A percentile compares a stretch with the other conserved stretches of the same genome.
These are phyloP conservation scores for Elsinoe batatas DNA, from an alignment of 2,329 filamentous ascomycete species.

Conservation along the genomic window DNA sequence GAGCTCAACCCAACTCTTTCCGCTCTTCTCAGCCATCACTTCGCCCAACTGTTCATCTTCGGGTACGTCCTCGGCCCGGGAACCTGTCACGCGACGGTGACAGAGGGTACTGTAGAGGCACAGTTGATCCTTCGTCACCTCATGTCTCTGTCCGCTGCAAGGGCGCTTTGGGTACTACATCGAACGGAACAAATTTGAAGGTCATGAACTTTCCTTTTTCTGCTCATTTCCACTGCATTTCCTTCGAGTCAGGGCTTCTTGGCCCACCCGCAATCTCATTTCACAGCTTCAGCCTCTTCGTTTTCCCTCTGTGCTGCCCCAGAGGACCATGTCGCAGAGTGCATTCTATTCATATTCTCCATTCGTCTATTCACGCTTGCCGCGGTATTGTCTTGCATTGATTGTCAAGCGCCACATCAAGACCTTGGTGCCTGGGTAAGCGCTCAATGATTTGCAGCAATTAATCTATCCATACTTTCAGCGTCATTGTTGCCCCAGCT, in stretches of 20 bases:
- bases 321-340: not conserved
- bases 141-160: not conserved
- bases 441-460: conserved; percentile 7
- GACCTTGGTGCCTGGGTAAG: not conserved
- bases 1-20: too few relatives aligned
- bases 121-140: not conserved
- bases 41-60: too few relatives aligned
- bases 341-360: not conserved
- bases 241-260: conserved; percentile 3
- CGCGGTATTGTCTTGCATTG: not conserved
- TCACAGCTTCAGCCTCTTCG: not conserved
- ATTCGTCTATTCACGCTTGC: not conserved
- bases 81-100: not conserved
- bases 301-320: not conserved
- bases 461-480: conserved; percentile 6
- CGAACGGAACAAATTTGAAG: too few relatives aligned
- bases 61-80: not conserved
- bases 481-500: conserved; percentile 11
- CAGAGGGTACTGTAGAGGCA: not conserved
- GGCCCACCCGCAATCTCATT: conserved; percentile 8
- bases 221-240: conserved; percentile 2
- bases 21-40: not conserved
- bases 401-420: conserved; percentile 5
- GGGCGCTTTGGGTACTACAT: not conserved
- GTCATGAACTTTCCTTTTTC: not conserved